phyloP scores from a whole-genome alignment of 371 early-diverging fungal genomes.

The Neoconidiobolus thromboides region DNA sequence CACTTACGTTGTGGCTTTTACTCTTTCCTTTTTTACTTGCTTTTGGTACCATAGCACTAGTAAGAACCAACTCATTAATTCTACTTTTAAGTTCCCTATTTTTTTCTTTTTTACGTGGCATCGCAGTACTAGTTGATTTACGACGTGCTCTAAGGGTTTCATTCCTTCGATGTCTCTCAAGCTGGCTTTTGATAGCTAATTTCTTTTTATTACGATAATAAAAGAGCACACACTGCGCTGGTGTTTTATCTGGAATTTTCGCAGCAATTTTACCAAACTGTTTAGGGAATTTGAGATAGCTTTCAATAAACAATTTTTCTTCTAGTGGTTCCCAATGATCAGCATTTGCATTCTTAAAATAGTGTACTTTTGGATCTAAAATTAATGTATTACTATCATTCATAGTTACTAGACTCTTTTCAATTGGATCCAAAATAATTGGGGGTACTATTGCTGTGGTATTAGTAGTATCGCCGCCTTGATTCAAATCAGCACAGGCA shows the following conservation, averaged over 20 bases:
- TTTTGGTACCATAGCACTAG: too few relatives aligned
- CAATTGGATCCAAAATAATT: not conserved
- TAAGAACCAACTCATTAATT: too few relatives aligned
- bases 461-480: not conserved
- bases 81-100: too few relatives aligned
- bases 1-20: too few relatives aligned
- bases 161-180: constrained; percentile 28
- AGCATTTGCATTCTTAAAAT: not conserved
- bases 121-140: too few relatives aligned
- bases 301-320: constrained; percentile 49
- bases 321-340: constrained; percentile 68
- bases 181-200: constrained; percentile 57
- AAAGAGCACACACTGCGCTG: constrained; percentile 77
- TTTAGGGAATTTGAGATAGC: constrained; percentile 67
- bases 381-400: not conserved
- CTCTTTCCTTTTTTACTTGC: too few relatives aligned
- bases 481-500: not conserved
- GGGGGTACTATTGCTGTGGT: not conserved
- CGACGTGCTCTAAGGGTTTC: not conserved
- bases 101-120: too few relatives aligned
- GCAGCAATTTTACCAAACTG: constrained; percentile 74
- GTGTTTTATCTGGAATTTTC: constrained; percentile 53
- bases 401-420: not conserved
- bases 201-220: constrained; percentile 72
- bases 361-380: not conserved